Conservation (phyloP, 2,329 filamentous ascomycete species). For the Hypoxylon sp. region DNA sequence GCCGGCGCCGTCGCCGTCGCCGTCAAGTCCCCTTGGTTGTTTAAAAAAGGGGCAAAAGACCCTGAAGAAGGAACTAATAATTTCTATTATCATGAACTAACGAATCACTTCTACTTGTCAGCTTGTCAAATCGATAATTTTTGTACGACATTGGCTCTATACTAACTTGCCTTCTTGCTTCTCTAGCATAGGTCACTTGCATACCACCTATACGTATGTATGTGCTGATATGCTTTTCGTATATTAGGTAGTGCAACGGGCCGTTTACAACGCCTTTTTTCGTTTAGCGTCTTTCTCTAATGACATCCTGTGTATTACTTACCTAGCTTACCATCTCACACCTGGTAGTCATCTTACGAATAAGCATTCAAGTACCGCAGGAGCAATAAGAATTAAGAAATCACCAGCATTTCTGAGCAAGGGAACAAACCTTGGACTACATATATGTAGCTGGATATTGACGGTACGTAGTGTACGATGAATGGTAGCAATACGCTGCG, state of each 20-base stretch:
- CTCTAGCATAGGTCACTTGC: too few species aligned
- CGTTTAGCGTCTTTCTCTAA: conserved; percentile 9
- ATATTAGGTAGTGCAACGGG: conserved; percentile 26
- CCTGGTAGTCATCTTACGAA: conserved; percentile 1
- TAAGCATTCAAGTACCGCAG: conserved; percentile 24
- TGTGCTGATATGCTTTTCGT: conserved; percentile 11
- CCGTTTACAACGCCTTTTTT: background rate
- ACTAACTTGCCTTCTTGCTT: too few species aligned
- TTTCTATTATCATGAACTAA: conserved; percentile 8
- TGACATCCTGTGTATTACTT: conserved; percentile 12
- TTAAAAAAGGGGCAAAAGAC: conserved; percentile 12
- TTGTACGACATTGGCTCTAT: too few species aligned
- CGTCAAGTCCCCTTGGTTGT: conserved; percentile 11
- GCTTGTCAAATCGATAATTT: conserved; percentile 12
- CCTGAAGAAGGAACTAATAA: conserved; percentile 12
- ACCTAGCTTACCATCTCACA: conserved; percentile 2
- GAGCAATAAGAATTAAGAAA: conserved; percentile 27
- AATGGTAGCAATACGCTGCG: conserved; percentile 24
- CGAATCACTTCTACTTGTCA: conserved; percentile 9
- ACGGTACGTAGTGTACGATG: conserved; percentile 11
- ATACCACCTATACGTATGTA: too few species aligned
- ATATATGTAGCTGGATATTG: background rate
- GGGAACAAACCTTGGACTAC: conserved; percentile 13
- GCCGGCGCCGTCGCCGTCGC: conserved; percentile 30
- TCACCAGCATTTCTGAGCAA: conserved; percentile 15